phyloP scores from a whole-genome alignment of 108 stramenopile genomes.

The Cyclotella cryptica region DNA sequence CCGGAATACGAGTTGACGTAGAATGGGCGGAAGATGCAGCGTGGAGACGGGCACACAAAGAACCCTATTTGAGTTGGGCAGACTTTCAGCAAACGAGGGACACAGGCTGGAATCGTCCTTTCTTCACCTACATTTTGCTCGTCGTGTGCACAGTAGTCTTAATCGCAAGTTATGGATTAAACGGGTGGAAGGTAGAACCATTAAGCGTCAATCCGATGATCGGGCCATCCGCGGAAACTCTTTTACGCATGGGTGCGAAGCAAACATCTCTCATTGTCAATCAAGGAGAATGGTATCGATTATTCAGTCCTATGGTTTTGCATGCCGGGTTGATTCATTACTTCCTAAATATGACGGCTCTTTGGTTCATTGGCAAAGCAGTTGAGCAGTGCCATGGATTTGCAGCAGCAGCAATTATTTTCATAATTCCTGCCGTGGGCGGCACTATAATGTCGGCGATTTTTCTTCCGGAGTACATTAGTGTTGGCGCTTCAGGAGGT shows the following conservation, averaged over 20 bases:
- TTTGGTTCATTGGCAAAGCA: slow-evolving; percentile 89
- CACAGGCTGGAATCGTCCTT: slow-evolving; percentile 68
- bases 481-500: slow-evolving; percentile 94
- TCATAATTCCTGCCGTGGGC: slow-evolving; percentile 85
- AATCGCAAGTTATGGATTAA: slow-evolving; percentile 67
- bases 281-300: slow-evolving; percentile 85
- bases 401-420: slow-evolving; percentile 68
- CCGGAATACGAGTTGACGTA: slow-evolving; percentile 76
- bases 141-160: slow-evolving; percentile 69
- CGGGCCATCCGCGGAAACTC: slow-evolving; percentile 86
- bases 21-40: slow-evolving; percentile 92
- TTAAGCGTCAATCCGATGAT: slow-evolving; percentile 89
- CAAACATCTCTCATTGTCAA: slow-evolving; percentile 85
- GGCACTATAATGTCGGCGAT: slow-evolving; percentile 91
- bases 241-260: slow-evolving; percentile 88
- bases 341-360: slow-evolving; percentile 91
- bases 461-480: slow-evolving; percentile 90
- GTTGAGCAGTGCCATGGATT: slow-evolving; percentile 92
- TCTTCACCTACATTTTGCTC: slow-evolving; percentile 74
- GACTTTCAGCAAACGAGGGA: slow-evolving; percentile 73
- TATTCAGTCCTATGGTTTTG: slow-evolving; percentile 91
- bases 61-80: slow-evolving; percentile 79
- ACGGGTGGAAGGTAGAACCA: slow-evolving; percentile 86
- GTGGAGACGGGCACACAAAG: slow-evolving; percentile 67
- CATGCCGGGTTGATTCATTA: slow-evolving; percentile 96